Base-by-base conservation (phyloP, 2,329 filamentous ascomycete genomes). In the Hymenotorrendiella dingleyae region DNA sequence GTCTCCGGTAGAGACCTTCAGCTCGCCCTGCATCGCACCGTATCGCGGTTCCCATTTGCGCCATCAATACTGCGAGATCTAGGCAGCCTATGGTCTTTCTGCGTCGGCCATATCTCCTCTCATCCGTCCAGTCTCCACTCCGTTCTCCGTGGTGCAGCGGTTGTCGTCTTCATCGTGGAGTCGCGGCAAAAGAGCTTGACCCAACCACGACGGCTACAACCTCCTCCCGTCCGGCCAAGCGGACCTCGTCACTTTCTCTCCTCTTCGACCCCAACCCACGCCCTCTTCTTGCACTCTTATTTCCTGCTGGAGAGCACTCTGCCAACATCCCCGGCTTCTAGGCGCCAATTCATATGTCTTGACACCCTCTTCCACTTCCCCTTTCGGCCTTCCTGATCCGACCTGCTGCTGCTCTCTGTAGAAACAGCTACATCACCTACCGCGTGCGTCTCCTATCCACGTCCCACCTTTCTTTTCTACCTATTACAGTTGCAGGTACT, bases 401-500 rank as follows among this genome's bases (percentile, higher is more conserved):
- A 9, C 29, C 14, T 37, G n/a, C 19, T 20, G 19, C 22, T 34
- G 22, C 21, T 14, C 26, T 27, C 14, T 19, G 12, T 33, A 12
- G 22, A 19, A 17, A 14, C 8, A 34, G 24, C 22, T 22, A 24
- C 34, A 32, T 26, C 8, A 22, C 32, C 32, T 20, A 32, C 26
- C 27, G 19, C 16, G 12, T 38, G 14, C n/a, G 8, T n/a, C n/a
- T 34, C 20, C 28, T 5, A 33, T 16, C 26, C 34, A 7, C 11
- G 28, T 17, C n/a, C 8, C 11, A 19, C 52, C 66, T 73, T 52
- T 58, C 70, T 28, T 35, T 77, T 44, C 73, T 73, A 29, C 61
- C 76, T 47, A 70, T 75, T 54, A 74, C 74, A 41, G 74, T 75
- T 44, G 68, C 73, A 42, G 41, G 40, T 16, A 22, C 47, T 14